Evolutionary conservation across 2,329 filamentous ascomycete genomes (phyloP).

Genomic region (Sclerotinia glacialis): DNA sequence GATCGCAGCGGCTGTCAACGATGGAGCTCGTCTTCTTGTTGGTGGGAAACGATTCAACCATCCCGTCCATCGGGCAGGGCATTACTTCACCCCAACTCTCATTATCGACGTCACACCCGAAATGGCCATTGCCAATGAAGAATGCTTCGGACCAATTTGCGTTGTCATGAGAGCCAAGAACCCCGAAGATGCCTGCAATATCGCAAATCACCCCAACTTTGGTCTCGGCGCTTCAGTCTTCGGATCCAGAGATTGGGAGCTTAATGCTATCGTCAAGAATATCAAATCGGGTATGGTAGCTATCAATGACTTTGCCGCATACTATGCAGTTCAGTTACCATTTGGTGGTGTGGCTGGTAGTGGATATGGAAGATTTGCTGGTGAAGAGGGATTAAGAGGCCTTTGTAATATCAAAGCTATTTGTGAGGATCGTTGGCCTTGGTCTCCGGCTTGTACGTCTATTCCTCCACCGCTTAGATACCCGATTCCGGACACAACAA

Average conservation of each 20-base stretch:
- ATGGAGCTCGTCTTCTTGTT: slow-evolving; percentile 76
- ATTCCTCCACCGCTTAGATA: slow-evolving; percentile 83
- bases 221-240: slow-evolving; percentile 89
- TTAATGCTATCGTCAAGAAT: slow-evolving; percentile 62
- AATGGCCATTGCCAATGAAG: slow-evolving; percentile 86
- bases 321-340: slow-evolving; percentile 89
- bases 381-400: slow-evolving; percentile 78
- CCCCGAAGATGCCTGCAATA: slow-evolving; percentile 61
- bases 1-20: slow-evolving; percentile 70
- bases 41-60: slow-evolving; percentile 74
- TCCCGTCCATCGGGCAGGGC: slow-evolving; percentile 70
- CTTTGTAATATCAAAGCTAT: slow-evolving; percentile 87
- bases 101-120: slow-evolving; percentile 81
- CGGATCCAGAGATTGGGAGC: slow-evolving; percentile 61
- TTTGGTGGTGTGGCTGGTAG: slow-evolving; percentile 81
- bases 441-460: slow-evolving; percentile 64
- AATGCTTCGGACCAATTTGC: slow-evolving; percentile 92
- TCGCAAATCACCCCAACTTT: slow-evolving; percentile 83
- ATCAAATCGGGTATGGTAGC: slow-evolving; percentile 86
- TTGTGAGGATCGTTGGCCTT: slow-evolving; percentile 68
- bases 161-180: slow-evolving; percentile 73
- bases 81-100: slow-evolving; percentile 91
- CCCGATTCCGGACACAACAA: slow-evolving; percentile 64
- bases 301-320: slow-evolving; percentile 92
- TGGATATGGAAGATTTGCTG: slow-evolving; percentile 90